Evolutionary conservation across 345 rosid genomes (phyloP), one percentile per base, ranked within the genome.

Genomic region (Eucalyptus curtisii): DNA sequence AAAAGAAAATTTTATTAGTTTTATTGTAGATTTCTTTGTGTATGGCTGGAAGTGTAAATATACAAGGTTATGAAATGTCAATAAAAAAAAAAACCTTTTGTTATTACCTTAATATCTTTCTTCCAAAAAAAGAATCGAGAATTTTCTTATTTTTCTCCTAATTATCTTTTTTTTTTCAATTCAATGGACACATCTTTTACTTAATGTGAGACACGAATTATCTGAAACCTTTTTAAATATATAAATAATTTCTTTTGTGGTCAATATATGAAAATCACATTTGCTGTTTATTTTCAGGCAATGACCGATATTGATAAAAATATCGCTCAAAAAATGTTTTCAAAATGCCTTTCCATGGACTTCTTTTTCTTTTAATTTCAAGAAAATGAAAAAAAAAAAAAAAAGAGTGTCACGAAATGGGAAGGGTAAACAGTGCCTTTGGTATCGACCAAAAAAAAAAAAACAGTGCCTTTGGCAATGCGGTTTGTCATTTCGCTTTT

Each of bases 181-280:
- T 55, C 1, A 4, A 0, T 24, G 1, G 13, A 20, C 30, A 55
- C 30, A 22, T 55, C 5, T 22, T 55, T 55, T 55, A 55, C 6
- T 55, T 22, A 55, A 55, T 1, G 1, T 55, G 61, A 10, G 0
- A 9, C 0, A 2, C 0, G 0, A 55, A 55, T 22, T 4, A 55
- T 8, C 6, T 0, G 0, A 24, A 55, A 22, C 6, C 3, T 24
- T 55, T 55, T 24, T 22, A 24, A 24, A 52, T 4, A 19, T 19
- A 3, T 0, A 1, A 19, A 52, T 7, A 52, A 52, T 52, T 52
- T 52, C 24, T 52, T 52, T 52, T 52, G 4, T 1, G 1, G 13
- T 4, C 3, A 4, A 24, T 55, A 4, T 55, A 4, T 10, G 12
- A 55, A 22, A 55, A 55, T 30, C 24, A 55, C 27, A 55, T 55